Base-by-base conservation (phyloP, 2,329 filamentous ascomycete genomes). In the Colletotrichum lini region DNA sequence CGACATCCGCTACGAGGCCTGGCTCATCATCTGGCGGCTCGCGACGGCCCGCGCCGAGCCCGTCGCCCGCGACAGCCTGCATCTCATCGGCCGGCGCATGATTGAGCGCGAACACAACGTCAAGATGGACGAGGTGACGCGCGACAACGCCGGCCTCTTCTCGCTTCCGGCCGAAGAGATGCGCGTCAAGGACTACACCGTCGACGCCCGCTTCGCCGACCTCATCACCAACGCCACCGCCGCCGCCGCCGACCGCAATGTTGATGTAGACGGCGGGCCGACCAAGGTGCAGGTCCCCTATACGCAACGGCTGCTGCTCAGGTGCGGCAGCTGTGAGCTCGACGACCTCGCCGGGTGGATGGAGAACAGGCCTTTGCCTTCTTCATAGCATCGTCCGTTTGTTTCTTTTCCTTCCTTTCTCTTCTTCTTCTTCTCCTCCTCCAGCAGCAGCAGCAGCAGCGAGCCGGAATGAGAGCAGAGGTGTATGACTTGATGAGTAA, bases 81-180 rank as follows among this genome's bases (percentile, higher is more conserved):
- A 59, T 58, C 45, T 59, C 35, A 30, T 71, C 10, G 68, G 58
- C 2, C 12, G 42, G 23, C 65, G 68, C 16, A 63, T 59, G 58
- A 71, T 71, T 0, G 65, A 68, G 65, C 16, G 40, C 18, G 68
- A 71, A 16, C 68, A 71, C 38, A 71, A 71, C 52, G 68, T 44
- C 52, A 63, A 50, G 8, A 71, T 71, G 6, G 65, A 63, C 18
- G 65, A 71, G 35, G 52, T 71, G 0, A 68, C 44, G 15, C 44
- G 38, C 0, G 44, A 68, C 12, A 71, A 63, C 38, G 68, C 68
- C 8, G 45, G 35, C 3, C 53, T 68, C 6, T 71, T 71, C 40
- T 71, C 68, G n/a, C 35, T 71, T n/a, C 68, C 68, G 45, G 65
- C 68, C 5, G 68, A 71, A 21, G 68, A 71, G 58, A 71, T 71